Evolutionary conservation across 2,329 filamentous ascomycete genomes (phyloP), one percentile per base, ranked within the genome.

Genomic region (Penicillium sp.): DNA sequence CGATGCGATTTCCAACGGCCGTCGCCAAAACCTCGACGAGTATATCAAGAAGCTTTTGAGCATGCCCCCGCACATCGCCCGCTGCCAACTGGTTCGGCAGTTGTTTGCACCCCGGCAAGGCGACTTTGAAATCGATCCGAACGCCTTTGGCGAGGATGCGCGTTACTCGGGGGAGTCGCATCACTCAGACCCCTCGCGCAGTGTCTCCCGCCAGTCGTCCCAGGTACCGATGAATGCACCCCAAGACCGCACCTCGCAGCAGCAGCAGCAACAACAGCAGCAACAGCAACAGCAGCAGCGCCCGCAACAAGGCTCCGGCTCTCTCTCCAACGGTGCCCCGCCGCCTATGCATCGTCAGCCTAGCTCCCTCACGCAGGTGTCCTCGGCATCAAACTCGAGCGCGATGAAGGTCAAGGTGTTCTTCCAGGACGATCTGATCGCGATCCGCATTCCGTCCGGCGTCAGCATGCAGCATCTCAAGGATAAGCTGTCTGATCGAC

Each of bases 331-430:
- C 48, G 67, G 74, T 46, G 71, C 68, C 13, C 71, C 73, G 1
- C 75, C 74, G 9, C 62, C 67, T 18, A 76, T 77, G 73, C 70
- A 74, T 48, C 73, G 74, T 14, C 75, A 79, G 49, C 63, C 82
- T 44, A 81, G 79, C 33, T 87, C 81, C 5, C 71, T 85, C 52
- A 76, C 74, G 2, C 74, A 76, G 56, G 64, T 69, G 24, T 75
- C 74, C 2, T 64, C 59, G 24, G 61, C 66, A 5, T 73, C 73
- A 9, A 69, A 65, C 53, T 62, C 62, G 42, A 74, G 80, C 7
- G 81, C 84, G 3, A 87, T 96, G 77, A 97, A 96, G 73, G 89
- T 97, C 69, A 97, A 97, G 75, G 87, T 96, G 48, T 94, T 89
- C 76, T 96, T 90, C 76, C 89, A 92, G 59, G 88, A 92, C 54